Evolutionary conservation across 495 filamentous ascomycete species (phyloP).

Genomic region (Penicillium psychrofluorescens): DNA sequence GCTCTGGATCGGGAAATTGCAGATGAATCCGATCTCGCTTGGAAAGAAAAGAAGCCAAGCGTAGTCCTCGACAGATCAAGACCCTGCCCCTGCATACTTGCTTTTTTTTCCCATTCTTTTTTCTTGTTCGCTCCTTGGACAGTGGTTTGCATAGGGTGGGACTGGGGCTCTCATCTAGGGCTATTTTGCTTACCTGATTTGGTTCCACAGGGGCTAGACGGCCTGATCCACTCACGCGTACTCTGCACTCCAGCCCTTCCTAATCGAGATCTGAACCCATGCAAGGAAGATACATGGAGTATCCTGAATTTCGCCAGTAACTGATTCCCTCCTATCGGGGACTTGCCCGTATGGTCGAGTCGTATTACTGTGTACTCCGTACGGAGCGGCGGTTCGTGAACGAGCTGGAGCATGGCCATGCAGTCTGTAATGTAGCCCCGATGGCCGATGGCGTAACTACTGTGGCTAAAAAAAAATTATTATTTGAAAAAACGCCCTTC

Average conservation of each 20-base stretch:
- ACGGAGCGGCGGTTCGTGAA: constrained; percentile 4
- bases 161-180: too few relatives aligned
- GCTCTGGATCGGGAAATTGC: constrained; percentile 9
- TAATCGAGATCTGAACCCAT: constrained; percentile 21
- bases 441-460: constrained; percentile 15
- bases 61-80: background rate
- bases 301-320: constrained; percentile 9
- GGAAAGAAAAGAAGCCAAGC: constrained; percentile 1
- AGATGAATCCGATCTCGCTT: background rate
- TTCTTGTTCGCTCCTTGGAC: background rate
- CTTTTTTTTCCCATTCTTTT: background rate
- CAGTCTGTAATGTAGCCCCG: constrained; percentile 7
- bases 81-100: background rate
- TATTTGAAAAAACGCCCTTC: constrained; percentile 4
- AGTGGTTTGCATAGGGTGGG: too few relatives aligned
- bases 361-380: constrained; percentile 13
- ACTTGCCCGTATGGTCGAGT: constrained; percentile 3
- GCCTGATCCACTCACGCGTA: constrained; percentile 13
- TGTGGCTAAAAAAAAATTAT: constrained; percentile 6
- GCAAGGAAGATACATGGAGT: constrained; percentile 23
- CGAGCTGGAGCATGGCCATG: constrained; percentile 21
- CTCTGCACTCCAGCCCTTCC: constrained; percentile 12
- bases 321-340: constrained; percentile 1
- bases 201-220: constrained; percentile 17
- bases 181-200: background rate